Base-by-base conservation (phyloP, 2,329 filamentous ascomycete species). In the Hypoxylon sp. region DNA sequence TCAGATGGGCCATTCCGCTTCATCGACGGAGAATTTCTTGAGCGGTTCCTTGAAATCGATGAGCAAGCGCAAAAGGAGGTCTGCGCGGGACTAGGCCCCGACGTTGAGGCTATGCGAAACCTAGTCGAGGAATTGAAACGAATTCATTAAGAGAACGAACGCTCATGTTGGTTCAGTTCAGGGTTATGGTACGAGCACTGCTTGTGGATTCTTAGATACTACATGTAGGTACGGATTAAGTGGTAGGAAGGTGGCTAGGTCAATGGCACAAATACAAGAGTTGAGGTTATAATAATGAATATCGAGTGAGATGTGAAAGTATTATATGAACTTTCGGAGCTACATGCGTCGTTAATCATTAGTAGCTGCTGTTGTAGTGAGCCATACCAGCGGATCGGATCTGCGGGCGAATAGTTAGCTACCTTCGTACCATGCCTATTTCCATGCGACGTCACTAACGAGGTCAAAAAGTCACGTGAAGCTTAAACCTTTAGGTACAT, bases 11-110 rank as follows among this genome's bases (percentile, higher is more conserved):
- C 96, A 0, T 92, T 89, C 75, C 86, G 95, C 1, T 98, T 98
- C 74, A 88, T 99, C 11, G 96, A 99, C 75, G 96, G 95, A 65
- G 95, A 98, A 77, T 83, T 98, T 74, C 85, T 99, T 11, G 95
- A 98, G 80, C 81, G 88, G 56, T 98, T 98, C 76, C 79, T 98
- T 71, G 90, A 94, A 69, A 82, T 92, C 69, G 84, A 87, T 49
- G 88, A 90, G 60, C 82, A 83, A 38, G 80, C 80, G 43, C 89
- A 90, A 79, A 82, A 81, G 72, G 77, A 80, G 60, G 82, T 87
- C 53, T 89, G 82, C 63, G 77, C 83, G 77, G 89, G 82, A 52
- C 84, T 85, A 70, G 91, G 83, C 60, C 89, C 82, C 68, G 87
- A 83, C 82, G 79, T 93, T 69, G 85, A 90, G 79, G 77, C 89